These are phyloP conservation scores for Raphidocelis subcapitata DNA, from an alignment of 139 green algal genomes.

Conservation along the genomic window DNA sequence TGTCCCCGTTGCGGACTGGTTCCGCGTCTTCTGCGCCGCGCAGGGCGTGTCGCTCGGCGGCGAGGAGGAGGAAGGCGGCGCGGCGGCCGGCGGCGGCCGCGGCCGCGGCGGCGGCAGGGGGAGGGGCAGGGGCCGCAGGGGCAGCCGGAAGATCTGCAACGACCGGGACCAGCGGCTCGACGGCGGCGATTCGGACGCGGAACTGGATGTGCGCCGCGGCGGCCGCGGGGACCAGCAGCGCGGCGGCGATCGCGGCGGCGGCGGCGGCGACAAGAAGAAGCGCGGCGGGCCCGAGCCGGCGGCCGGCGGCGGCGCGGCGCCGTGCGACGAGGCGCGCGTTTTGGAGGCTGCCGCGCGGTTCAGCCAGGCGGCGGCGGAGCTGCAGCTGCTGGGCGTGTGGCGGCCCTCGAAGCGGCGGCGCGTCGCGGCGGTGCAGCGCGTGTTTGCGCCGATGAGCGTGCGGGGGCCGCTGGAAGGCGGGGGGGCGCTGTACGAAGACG, in stretches of 20 bases:
- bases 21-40: conserved; percentile 16
- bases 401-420: conserved; percentile 16
- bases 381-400: conserved; percentile 31
- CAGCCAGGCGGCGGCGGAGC: conserved; percentile 31
- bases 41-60: conserved; percentile 1
- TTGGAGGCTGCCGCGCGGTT: conserved; percentile 30
- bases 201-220: neutral
- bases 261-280: neutral
- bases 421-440: conserved; percentile 8
- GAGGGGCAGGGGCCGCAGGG: neutral
- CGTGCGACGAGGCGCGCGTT: conserved; percentile 9
- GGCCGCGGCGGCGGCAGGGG: neutral
- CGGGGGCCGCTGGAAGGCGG: too few species aligned
- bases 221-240: neutral
- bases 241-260: too few species aligned
- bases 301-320: too few species aligned
- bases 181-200: neutral
- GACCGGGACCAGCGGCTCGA: neutral
- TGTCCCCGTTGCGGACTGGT: conserved; percentile 23
- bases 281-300: too few species aligned
- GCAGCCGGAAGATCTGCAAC: conserved; percentile 1
- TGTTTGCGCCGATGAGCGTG: conserved; percentile 13
- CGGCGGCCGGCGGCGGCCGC: conserved; percentile 1
- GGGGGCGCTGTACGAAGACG: too few species aligned
- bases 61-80: neutral